These are phyloP conservation scores for Pyrenochaeta sp. DNA, from an alignment of 2,329 filamentous ascomycete species.

Conservation along the genomic window DNA sequence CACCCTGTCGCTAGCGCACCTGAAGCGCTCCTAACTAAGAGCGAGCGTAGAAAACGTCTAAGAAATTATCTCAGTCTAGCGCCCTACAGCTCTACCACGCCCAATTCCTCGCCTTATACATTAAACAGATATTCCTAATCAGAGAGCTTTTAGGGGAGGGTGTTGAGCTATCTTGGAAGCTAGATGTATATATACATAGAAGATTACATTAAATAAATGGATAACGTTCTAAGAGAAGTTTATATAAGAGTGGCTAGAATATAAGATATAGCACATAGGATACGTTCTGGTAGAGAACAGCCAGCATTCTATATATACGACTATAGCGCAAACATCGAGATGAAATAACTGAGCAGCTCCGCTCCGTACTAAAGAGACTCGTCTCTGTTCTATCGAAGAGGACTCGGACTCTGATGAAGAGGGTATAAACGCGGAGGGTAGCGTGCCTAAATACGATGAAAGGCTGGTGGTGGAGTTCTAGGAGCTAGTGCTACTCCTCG, in stretches of 20 bases:
- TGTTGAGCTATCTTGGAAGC: conserved; percentile 2
- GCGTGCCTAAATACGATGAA: too few species aligned
- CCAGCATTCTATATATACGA: background rate
- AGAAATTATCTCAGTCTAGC: conserved; percentile 3
- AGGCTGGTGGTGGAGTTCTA: too few species aligned
- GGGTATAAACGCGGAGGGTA: too few species aligned
- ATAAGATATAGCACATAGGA: conserved; percentile 1
- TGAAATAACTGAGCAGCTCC: conserved; percentile 5
- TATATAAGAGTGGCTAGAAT: background rate
- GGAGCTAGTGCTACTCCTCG: too few species aligned
- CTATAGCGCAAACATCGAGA: conserved; percentile 3
- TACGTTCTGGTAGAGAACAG: too few species aligned
- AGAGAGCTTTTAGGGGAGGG: conserved; percentile 4
- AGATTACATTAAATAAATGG: conserved; percentile 6
- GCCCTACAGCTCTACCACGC: conserved; percentile 2
- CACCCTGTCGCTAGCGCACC: background rate
- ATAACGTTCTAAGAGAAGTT: conserved; percentile 3
- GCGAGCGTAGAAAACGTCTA: conserved; percentile 2
- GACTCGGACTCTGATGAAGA: too few species aligned
- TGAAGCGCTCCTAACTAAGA: conserved; percentile 1
- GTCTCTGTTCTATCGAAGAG: too few species aligned
- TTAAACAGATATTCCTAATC: conserved; percentile 6
- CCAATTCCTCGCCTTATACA: conserved; percentile 6
- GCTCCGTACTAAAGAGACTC: conserved; percentile 6
- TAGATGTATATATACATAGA: conserved; percentile 1